phyloP scores from a whole-genome alignment of 2,329 filamentous ascomycete genomes.

The Clonostachys rhizophaga region DNA sequence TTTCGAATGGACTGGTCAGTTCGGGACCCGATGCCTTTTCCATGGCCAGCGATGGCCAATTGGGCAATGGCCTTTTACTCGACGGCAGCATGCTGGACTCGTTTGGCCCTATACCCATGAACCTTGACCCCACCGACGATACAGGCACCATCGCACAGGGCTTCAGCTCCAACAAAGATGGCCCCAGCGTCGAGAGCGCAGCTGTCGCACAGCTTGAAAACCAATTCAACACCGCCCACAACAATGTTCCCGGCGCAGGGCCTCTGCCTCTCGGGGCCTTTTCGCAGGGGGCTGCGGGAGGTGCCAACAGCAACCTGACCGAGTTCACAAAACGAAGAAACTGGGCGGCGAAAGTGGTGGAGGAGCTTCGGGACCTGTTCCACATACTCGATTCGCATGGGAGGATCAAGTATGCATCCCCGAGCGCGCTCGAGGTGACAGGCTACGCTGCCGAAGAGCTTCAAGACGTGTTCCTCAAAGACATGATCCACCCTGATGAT shows the following conservation, averaged over 20 bases:
- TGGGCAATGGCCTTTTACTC: constrained; percentile 35
- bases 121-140: constrained; percentile 28
- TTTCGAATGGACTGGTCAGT: background rate
- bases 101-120: constrained; percentile 35
- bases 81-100: constrained; percentile 32
- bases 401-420: constrained; percentile 80
- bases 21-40: background rate
- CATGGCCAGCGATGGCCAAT: constrained; percentile 15
- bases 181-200: constrained; percentile 13
- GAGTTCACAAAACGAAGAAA: constrained; percentile 60
- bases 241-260: constrained; percentile 33
- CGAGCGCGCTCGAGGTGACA: constrained; percentile 68
- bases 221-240: constrained; percentile 23
- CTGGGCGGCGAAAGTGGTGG: constrained; percentile 85
- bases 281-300: constrained; percentile 16
- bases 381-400: constrained; percentile 84
- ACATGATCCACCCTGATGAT: constrained; percentile 85
- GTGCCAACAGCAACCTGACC: constrained; percentile 39
- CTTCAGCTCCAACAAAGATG: constrained; percentile 5
- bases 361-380: constrained; percentile 84
- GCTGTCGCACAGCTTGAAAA: constrained; percentile 23
- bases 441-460: constrained; percentile 71
- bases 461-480: constrained; percentile 69
- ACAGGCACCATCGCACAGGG: constrained; percentile 9
- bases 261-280: constrained; percentile 33